A percentile compares a stretch with the other conserved stretches of the same genome.
These are phyloP conservation scores for Alternaria novae-zelandiae DNA, from an alignment of 2,329 filamentous ascomycete species.

Conservation along the genomic window DNA sequence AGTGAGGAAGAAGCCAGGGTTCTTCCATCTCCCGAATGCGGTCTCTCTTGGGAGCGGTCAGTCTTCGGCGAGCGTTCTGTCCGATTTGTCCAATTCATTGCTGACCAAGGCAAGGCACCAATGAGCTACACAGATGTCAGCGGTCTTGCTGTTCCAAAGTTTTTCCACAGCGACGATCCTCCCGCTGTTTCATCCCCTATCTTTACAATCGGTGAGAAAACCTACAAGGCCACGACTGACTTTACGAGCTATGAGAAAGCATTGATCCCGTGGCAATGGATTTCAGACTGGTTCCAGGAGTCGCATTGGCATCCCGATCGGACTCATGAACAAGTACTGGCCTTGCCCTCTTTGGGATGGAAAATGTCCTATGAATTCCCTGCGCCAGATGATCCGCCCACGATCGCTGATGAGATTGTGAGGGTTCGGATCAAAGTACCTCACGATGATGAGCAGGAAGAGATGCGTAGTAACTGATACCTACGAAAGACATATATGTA, in stretches of 20 bases:
- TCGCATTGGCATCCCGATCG: neutral
- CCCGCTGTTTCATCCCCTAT: neutral
- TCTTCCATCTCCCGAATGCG: neutral
- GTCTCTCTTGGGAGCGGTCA: neutral
- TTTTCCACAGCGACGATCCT: neutral
- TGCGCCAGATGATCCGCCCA: neutral
- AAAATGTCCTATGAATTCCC: neutral
- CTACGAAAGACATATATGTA: too few species aligned
- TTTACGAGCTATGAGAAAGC: neutral
- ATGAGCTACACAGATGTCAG: neutral
- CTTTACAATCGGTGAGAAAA: neutral
- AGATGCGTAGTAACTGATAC: too few species aligned
- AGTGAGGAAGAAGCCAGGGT: neutral
- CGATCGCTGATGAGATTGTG: neutral
- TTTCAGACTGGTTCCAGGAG: neutral
- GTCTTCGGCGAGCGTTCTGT: neutral
- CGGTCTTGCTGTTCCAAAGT: rapidly evolving
- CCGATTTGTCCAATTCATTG: neutral
- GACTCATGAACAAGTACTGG: neutral
- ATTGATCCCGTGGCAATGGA: neutral
- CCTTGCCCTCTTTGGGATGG: neutral
- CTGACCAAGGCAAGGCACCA: neutral
- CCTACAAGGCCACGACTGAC: neutral
- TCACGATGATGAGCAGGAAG: neutral
- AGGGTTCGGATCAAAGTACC: neutral